Evolutionary conservation across 2,329 filamentous ascomycete genomes (phyloP).

Genomic region (Seiridium cupressi): DNA sequence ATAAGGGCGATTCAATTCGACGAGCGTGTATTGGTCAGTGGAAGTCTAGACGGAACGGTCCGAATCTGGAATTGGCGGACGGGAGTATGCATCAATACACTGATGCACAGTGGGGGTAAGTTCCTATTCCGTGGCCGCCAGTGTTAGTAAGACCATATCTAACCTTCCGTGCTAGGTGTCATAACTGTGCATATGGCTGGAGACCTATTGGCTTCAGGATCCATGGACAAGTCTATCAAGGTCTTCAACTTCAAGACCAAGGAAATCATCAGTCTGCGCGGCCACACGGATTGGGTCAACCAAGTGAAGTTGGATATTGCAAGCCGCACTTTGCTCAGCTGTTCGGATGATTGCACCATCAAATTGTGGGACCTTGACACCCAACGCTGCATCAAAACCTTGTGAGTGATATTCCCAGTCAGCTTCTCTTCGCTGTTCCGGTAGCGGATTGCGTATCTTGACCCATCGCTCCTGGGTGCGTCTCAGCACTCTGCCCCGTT

Average conservation of each 20-base stretch:
- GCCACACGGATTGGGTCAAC: slow-evolving; percentile 95
- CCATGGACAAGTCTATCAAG: slow-evolving; percentile 84
- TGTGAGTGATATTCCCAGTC: no score
- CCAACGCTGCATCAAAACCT: slow-evolving; percentile 71
- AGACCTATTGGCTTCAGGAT: slow-evolving; percentile 82
- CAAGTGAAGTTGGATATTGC: slow-evolving; percentile 82
- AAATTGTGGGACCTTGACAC: slow-evolving; percentile 93
- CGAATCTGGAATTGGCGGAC: slow-evolving; percentile 98
- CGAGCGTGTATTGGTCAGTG: slow-evolving; percentile 85
- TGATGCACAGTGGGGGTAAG: slow-evolving; percentile 63
- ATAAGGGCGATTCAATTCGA: slow-evolving; percentile 92
- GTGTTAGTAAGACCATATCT: no score
- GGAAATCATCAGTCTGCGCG: slow-evolving; percentile 74
- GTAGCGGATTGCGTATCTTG: no score
- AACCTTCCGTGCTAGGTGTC: slow-evolving; percentile 52
- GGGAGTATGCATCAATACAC: slow-evolving; percentile 79
- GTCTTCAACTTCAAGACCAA: slow-evolving; percentile 90
- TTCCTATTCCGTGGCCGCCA: background rate
- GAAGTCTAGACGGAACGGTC: slow-evolving; percentile 82
- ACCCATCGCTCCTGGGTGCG: no score
- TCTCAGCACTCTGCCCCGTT: no score
- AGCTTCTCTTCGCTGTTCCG: no score
- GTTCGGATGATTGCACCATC: slow-evolving; percentile 88
- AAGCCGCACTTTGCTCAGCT: slow-evolving; percentile 85
- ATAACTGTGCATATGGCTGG: slow-evolving; percentile 85